A percentile compares a stretch with the other conserved stretches of the same genome.
Evolutionary conservation across 164 flowering plant species (phyloP).

Genomic region (Kalanchoe fedtschenkoi): DNA sequence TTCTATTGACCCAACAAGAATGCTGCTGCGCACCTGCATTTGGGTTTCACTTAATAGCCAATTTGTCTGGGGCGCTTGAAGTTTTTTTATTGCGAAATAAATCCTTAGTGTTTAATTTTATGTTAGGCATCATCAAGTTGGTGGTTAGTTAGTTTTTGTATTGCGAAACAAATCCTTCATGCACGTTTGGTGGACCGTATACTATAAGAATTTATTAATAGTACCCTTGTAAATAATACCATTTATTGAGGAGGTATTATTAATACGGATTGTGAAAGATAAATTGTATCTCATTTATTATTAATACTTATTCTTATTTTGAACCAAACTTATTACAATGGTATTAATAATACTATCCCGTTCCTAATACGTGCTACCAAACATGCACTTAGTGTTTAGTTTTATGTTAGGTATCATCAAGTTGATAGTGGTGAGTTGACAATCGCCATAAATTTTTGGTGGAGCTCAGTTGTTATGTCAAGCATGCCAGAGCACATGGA

Average conservation of each 20-base stretch:
- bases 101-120: not conserved
- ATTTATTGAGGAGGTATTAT: no score
- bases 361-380: no score
- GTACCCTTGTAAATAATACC: no score
- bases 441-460: conserved; percentile 90
- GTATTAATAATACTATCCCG: no score
- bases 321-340: no score
- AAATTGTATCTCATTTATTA: not conserved
- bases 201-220: no score
- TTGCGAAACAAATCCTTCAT: no score
- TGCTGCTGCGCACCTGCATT: not conserved
- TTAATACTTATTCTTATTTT: no score
- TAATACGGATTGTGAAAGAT: not conserved
- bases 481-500: conserved; percentile 85
- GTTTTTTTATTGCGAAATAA: not conserved
- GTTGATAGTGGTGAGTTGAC: conserved; percentile 83
- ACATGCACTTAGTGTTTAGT: not conserved
- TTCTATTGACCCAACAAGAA: not conserved
- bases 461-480: conserved; percentile 69
- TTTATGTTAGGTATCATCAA: conserved; percentile 77
- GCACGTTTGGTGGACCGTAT: no score
- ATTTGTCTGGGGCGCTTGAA: not conserved
- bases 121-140: conserved; percentile 90
- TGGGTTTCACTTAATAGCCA: not conserved
- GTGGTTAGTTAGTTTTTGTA: conserved; percentile 64